Evolutionary conservation across 2,329 filamentous ascomycete species (phyloP), one percentile per base, ranked within the genome.

Genomic region (Chrysoporthe deuterocubensis): DNA sequence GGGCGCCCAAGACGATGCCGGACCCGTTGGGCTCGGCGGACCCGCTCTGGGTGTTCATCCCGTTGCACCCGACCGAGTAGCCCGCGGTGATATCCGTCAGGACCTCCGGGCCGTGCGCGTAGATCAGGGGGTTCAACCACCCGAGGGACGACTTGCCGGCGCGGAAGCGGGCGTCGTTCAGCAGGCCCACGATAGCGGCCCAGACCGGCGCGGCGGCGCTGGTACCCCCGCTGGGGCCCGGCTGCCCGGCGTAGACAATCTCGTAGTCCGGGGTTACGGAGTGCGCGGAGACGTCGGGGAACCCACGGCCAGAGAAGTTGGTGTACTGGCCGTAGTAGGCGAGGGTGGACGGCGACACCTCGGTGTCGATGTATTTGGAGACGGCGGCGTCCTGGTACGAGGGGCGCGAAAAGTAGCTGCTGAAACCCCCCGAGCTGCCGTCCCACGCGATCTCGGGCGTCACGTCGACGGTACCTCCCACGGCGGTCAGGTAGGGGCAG

Each of bases 401-500:
- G 0, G 83, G 82, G 3, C 79, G 78, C 1, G 73, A 8, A 72
- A 82, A 85, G 72, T 83, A 79, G 50, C 82, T 80, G 59, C 82
- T 84, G 75, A 85, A 85, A 21, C 83, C 83, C 14, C 83, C 83
- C 0, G 79, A 83, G 0, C 86, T 85, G 70, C 87, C 88, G 26
- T 81, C 74, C 48, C 84, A 81, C 9, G 83, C 84, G 42, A 74
- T 75, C 74, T 90, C 89, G 0, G 87, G 87, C 14, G 69, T 82
- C 70, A 71, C 77, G 1, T 69, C 81, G 71, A 81, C 79, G 0
- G 89, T 90, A 0, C 84, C 88, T 1, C 89, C 89, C 1, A 91
- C 87, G 0, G 84, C 75, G 0, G 89, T 91, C 60, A 91, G 83
- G 69, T 87, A 91, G 0, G 89, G 89, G 72, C 89, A 84, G 1